Evolutionary conservation across 441 rosid species (phyloP), one percentile per base, ranked within the genome.

Genomic region (Euphorbia schlechtendalii): DNA sequence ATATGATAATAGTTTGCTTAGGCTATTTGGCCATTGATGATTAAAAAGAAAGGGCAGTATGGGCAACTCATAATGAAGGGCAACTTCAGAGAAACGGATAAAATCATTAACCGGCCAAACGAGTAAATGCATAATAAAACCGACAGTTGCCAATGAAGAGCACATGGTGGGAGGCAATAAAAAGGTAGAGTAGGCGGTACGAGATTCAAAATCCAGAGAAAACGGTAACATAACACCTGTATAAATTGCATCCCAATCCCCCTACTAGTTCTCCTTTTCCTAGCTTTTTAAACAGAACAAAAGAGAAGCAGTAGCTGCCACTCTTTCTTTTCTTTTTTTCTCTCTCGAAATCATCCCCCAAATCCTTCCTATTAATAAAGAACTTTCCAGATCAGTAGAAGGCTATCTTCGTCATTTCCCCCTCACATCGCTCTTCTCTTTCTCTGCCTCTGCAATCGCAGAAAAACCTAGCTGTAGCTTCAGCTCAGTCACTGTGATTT

Each of bases 281-380:
- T 73, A 56, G 74, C 74, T 79, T 79, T 71, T 27, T 69, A 81
- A 69, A 66, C 71, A 73, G 71, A 63, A 63, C 61, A 67, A 59
- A 13, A n/a, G 46, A 30, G 56, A 52, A 73, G 76, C 9, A 65
- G 80, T 70, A 63, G 68, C 81, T 57, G 17, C 70, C 63, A 59
- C 80, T 71, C 53, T 18, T 48, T 18, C 53, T 48, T 48, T 41
- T 36, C 40, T 9, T 36, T 36, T 36, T 36, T 9, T 48, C 53
- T 48, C 53, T 48, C 21, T 18, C 72, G n/a, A 17, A 59, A 18
- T 25, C 32, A 12, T 68, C 36, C 43, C 34, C 66, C 73, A 18
- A 48, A 48, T 17, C 54, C 25, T 36, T 43, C 24, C 58, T 11
- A 41, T 61, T 25, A 36, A 51, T 36, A 38, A 21, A 45, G 77